A percentile compares a stretch with the other conserved stretches of the same genome.
Conservation (phyloP, 2,329 filamentous ascomycete genomes). For the Aureobasidium sp. region DNA sequence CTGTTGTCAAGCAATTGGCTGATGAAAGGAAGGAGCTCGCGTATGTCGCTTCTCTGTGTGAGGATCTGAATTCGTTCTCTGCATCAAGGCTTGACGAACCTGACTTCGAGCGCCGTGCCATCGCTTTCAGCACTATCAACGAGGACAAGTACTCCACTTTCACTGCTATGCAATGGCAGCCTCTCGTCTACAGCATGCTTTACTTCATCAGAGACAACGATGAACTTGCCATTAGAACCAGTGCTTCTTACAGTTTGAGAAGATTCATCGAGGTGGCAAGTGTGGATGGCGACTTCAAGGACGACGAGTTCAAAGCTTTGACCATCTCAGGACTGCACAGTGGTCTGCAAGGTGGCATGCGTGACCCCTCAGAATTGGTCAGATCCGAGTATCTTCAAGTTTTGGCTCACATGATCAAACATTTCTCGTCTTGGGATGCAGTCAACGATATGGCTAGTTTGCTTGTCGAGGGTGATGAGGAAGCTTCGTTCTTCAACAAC, state of each 20-base stretch:
- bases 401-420: conserved; percentile 68
- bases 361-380: conserved; percentile 75
- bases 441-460: conserved; percentile 69
- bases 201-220: conserved; percentile 81
- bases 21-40: conserved; percentile 53
- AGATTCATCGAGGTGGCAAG: conserved; percentile 62
- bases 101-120: conserved; percentile 75
- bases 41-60: conserved; percentile 63
- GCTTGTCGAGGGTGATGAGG: conserved; percentile 64
- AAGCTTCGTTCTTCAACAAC: conserved; percentile 85
- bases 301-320: conserved; percentile 49
- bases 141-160: conserved; percentile 53
- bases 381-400: conserved; percentile 74
- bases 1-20: conserved; percentile 66
- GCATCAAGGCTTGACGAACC: conserved; percentile 70
- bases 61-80: conserved; percentile 73
- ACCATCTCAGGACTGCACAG: conserved; percentile 63
- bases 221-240: conserved; percentile 77
- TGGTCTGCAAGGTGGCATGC: conserved; percentile 67
- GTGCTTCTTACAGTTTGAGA: conserved; percentile 73
- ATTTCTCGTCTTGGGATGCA: conserved; percentile 61
- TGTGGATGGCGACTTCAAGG: conserved; percentile 38
- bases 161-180: conserved; percentile 71
- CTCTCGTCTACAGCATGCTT: conserved; percentile 80
- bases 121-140: conserved; percentile 68